These are phyloP conservation scores for Pezicula radicicola DNA, from an alignment of 2,329 filamentous ascomycete species.

Conservation along the genomic window DNA sequence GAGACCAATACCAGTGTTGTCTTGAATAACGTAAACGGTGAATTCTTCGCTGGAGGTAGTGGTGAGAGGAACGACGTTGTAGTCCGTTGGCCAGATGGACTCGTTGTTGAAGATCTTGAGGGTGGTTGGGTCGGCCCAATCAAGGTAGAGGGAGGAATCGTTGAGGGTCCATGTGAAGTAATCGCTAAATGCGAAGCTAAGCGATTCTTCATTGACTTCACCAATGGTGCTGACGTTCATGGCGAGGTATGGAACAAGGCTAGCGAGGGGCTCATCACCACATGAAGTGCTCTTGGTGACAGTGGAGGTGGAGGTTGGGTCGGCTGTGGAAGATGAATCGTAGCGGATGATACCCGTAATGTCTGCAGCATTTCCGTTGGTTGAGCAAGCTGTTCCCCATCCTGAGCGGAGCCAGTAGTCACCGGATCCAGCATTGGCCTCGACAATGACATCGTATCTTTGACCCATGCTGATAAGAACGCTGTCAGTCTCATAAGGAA, in stretches of 20 bases:
- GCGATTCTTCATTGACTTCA: constrained; percentile 8
- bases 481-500: constrained; percentile 47
- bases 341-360: constrained; percentile 39
- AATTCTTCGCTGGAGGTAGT: constrained; percentile 17
- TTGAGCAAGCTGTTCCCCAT: constrained; percentile 48
- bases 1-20: constrained; percentile 17
- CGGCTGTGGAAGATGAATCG: constrained; percentile 28
- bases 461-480: constrained; percentile 58
- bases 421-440: constrained; percentile 50
- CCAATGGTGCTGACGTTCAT: constrained; percentile 18
- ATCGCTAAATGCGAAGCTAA: constrained; percentile 15
- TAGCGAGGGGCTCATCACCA: constrained; percentile 25
- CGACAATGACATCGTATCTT: constrained; percentile 41
- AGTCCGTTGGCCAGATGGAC: constrained; percentile 22
- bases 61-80: constrained; percentile 17
- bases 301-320: constrained; percentile 24
- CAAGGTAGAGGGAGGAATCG: constrained; percentile 40
- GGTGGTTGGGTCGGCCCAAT: constrained; percentile 45
- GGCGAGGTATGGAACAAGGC: constrained; percentile 23
- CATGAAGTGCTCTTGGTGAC: constrained; percentile 18
- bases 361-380: constrained; percentile 51
- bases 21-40: constrained; percentile 25
- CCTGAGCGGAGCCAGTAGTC: constrained; percentile 54
- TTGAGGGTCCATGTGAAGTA: constrained; percentile 49
- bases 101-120: constrained; percentile 28